phyloP scores from a whole-genome alignment of 179 eudicot genomes.

The Dionaea muscipula region DNA sequence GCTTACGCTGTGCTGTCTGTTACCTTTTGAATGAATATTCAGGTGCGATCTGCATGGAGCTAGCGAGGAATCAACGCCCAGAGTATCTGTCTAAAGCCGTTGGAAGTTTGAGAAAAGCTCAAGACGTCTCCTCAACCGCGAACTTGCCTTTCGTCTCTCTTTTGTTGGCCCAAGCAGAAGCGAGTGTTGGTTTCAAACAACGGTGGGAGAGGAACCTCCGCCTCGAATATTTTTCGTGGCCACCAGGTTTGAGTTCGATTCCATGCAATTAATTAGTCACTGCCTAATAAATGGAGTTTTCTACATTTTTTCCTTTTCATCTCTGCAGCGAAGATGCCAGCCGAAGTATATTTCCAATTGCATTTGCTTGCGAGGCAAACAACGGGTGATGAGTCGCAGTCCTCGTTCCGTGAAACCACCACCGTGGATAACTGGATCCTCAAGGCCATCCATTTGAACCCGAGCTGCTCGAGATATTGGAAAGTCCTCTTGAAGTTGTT shows the following conservation, averaged over 20 bases:
- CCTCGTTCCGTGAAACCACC: too few species aligned
- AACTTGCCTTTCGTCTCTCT: slow-evolving; percentile 53
- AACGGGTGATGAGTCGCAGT: too few species aligned
- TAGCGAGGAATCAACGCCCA: slow-evolving; percentile 44
- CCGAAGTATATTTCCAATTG: slow-evolving; percentile 79
- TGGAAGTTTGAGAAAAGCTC: slow-evolving; percentile 65
- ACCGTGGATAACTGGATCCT: slow-evolving; percentile 66
- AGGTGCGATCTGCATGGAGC: slow-evolving; percentile 85
- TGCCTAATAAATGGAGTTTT: background rate
- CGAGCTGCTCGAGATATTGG: slow-evolving; percentile 82
- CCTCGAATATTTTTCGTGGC: slow-evolving; percentile 81
- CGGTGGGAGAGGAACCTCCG: slow-evolving; percentile 63
- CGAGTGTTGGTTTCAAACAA: slow-evolving; percentile 60
- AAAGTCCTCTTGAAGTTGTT: slow-evolving; percentile 30
- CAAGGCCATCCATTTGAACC: slow-evolving; percentile 73
- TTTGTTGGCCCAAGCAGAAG: slow-evolving; percentile 92
- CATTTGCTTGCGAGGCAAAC: slow-evolving; percentile 48
- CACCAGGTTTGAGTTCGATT: slow-evolving; percentile 47
- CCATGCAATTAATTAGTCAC: background rate
- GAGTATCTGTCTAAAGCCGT: slow-evolving; percentile 47
- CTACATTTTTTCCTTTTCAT: background rate
- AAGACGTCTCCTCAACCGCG: slow-evolving; percentile 27
- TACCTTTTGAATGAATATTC: slow-evolving; percentile 12
- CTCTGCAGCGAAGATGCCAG: slow-evolving; percentile 42
- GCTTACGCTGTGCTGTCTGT: background rate